A percentile compares a stretch with the other conserved stretches of the same genome.
phyloP scores from a whole-genome alignment of 2,329 filamentous ascomycete species.

The Coniella lustricola region DNA sequence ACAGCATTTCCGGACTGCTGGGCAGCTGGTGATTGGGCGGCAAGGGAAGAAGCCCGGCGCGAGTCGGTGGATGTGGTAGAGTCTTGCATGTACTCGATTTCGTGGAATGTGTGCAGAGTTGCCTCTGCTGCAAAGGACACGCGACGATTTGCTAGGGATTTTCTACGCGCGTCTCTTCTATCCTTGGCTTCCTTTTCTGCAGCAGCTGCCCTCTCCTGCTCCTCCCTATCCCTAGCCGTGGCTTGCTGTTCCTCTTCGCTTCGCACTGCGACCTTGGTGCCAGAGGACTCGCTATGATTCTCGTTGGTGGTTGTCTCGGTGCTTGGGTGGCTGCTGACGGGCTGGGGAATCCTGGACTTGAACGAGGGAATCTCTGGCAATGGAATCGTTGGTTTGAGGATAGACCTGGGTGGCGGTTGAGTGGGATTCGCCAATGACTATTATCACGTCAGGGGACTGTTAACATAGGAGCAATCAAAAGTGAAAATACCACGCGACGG shows the following conservation, averaged over 20 bases:
- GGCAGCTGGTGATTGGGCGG: slow-evolving; percentile 23
- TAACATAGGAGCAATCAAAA: slow-evolving; percentile 26
- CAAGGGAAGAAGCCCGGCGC: slow-evolving; percentile 60
- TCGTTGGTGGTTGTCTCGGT: slow-evolving; percentile 38
- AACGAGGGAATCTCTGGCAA: slow-evolving; percentile 60
- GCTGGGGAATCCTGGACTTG: slow-evolving; percentile 47
- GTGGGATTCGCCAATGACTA: slow-evolving; percentile 50
- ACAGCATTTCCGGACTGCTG: slow-evolving; percentile 25
- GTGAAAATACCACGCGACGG: slow-evolving; percentile 59
- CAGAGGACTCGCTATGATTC: slow-evolving; percentile 26
- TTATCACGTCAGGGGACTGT: slow-evolving; percentile 18
- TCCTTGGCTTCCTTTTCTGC: slow-evolving; percentile 58
- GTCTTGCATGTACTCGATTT: slow-evolving; percentile 82
- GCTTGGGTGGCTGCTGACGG: slow-evolving; percentile 33
- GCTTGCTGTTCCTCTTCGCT: slow-evolving; percentile 67
- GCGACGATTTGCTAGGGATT: slow-evolving; percentile 85
- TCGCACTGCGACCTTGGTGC: slow-evolving; percentile 56
- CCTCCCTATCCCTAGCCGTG: slow-evolving; percentile 62
- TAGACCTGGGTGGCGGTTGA: slow-evolving; percentile 55
- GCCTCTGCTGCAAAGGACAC: slow-evolving; percentile 97
- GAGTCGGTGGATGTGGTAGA: slow-evolving; percentile 75
- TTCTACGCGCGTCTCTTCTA: slow-evolving; percentile 79
- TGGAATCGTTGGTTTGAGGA: slow-evolving; percentile 73
- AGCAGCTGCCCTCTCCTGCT: slow-evolving; percentile 53
- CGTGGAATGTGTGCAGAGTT: slow-evolving; percentile 94